Percentiles rank a stretch among this genome's conserved stretches.
phyloP scores from a whole-genome alignment of 2,329 filamentous ascomycete genomes.

The Colletotrichum sp. region DNA sequence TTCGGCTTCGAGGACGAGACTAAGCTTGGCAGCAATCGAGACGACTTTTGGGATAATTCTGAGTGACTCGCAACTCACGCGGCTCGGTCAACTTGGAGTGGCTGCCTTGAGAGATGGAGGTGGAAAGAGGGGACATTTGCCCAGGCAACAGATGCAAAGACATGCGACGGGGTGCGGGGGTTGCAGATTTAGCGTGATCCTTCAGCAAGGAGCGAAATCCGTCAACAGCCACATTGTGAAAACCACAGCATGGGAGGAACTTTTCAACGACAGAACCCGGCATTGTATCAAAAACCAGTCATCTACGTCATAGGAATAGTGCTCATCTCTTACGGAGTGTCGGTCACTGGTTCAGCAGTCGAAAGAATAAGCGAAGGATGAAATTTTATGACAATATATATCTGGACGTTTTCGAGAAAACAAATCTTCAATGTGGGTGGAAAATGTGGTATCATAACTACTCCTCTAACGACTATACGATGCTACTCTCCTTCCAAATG shows the following conservation, averaged over 20 bases:
- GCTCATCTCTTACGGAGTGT: neutral
- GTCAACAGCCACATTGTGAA: neutral
- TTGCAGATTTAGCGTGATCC: neutral
- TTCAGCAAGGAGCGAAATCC: neutral
- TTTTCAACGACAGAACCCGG: neutral
- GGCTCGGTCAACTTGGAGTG: neutral
- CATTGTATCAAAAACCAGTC: neutral
- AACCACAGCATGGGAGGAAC: neutral
- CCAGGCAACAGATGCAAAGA: neutral
- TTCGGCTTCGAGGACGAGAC: neutral
- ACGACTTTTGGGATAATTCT: neutral
- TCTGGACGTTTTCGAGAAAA: neutral
- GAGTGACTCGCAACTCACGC: neutral
- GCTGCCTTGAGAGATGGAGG: neutral
- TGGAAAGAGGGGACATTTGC: neutral
- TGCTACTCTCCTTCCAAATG: neutral
- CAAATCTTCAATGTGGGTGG: neutral
- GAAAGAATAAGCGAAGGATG: neutral
- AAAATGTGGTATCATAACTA: neutral
- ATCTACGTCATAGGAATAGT: neutral
- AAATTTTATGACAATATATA: neutral
- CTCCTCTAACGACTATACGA: neutral
- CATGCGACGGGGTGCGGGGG: neutral
- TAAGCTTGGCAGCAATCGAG: neutral
- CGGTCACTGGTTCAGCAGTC: neutral